Percentiles rank a stretch among this genome's conserved stretches.
phyloP scores from a whole-genome alignment of 2,329 filamentous ascomycete genomes.

The Pseudogymnoascus sp. region DNA sequence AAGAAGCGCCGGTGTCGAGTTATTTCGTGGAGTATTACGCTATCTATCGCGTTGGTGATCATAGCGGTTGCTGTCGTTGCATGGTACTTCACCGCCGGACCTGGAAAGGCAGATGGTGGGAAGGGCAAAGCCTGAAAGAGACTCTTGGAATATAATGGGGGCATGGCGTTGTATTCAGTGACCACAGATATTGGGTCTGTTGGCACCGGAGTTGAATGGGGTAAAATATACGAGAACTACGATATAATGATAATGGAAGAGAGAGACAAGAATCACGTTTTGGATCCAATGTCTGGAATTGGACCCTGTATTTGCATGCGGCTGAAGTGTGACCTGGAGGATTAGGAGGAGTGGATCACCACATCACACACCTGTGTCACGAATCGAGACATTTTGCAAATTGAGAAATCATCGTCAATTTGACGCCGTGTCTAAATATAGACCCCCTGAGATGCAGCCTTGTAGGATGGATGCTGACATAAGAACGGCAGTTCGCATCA shows the following conservation, averaged over 20 bases:
- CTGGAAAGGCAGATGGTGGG: neutral
- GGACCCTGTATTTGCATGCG: neutral
- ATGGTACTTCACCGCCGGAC: slow-evolving; percentile 21
- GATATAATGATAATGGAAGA: neutral
- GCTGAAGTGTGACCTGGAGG: neutral
- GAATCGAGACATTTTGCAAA: neutral
- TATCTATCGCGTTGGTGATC: slow-evolving; percentile 20
- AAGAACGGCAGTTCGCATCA: slow-evolving; percentile 4
- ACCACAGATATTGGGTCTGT: neutral
- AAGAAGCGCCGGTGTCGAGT: slow-evolving; percentile 25
- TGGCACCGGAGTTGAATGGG: neutral
- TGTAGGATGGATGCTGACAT: slow-evolving; percentile 4
- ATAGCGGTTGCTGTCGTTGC: slow-evolving; percentile 21
- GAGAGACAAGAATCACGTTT: neutral
- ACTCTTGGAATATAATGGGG: neutral
- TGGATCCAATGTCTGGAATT: neutral
- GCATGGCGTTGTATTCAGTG: neutral
- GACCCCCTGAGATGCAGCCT: neutral
- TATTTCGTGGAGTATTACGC: slow-evolving; percentile 21
- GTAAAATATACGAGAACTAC: neutral
- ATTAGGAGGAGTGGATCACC: neutral
- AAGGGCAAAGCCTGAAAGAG: neutral
- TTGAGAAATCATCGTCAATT: neutral
- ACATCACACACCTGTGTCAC: neutral
- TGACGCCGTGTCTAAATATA: neutral